phyloP scores from a whole-genome alignment of 768 basidiomycete species.

The Suillus discolor region DNA sequence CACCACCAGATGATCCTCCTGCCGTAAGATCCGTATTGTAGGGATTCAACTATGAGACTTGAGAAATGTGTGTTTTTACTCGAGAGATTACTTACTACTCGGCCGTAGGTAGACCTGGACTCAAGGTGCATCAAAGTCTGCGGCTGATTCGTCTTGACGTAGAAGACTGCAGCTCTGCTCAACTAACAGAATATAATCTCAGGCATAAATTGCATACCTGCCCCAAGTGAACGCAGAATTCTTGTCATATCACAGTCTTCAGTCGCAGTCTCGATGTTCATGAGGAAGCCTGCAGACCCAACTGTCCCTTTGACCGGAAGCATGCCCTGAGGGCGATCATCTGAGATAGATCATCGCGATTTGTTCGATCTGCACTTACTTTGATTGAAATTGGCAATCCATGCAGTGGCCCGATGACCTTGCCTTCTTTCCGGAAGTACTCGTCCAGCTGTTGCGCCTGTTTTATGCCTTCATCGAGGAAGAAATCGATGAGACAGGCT shows the following conservation, averaged over 20 bases:
- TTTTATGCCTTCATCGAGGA: slow-evolving; percentile 43
- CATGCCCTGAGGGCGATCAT: slow-evolving; percentile 33
- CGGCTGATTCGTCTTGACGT: slow-evolving; percentile 46
- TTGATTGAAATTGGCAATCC: slow-evolving; percentile 45
- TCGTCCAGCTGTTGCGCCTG: slow-evolving; percentile 46
- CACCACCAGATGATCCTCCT: slow-evolving; percentile 59
- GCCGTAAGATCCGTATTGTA: slow-evolving; percentile 43
- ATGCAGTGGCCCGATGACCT: slow-evolving; percentile 45
- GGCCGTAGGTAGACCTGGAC: slow-evolving; percentile 35
- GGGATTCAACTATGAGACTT: slow-evolving; percentile 41
- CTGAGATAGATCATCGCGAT: background rate
- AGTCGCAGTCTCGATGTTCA: slow-evolving; percentile 23
- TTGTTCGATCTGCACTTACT: slow-evolving; percentile 19
- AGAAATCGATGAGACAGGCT: slow-evolving; percentile 44
- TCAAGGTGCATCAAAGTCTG: slow-evolving; percentile 46
- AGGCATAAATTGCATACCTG: slow-evolving; percentile 28
- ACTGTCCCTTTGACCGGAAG: slow-evolving; percentile 44
- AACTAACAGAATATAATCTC: slow-evolving; percentile 7
- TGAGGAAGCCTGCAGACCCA: slow-evolving; percentile 38
- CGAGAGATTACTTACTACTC: slow-evolving; percentile 21
- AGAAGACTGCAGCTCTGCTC: slow-evolving; percentile 36
- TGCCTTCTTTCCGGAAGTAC: slow-evolving; percentile 38
- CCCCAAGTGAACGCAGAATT: slow-evolving; percentile 44
- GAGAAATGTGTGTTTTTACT: background rate
- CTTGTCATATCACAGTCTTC: slow-evolving; percentile 34